Percentiles rank a stretch among this genome's conserved stretches.
Evolutionary conservation across 805 yeast genomes (phyloP).

Genomic region (Cyberlindnera xishuangbannaensis): DNA sequence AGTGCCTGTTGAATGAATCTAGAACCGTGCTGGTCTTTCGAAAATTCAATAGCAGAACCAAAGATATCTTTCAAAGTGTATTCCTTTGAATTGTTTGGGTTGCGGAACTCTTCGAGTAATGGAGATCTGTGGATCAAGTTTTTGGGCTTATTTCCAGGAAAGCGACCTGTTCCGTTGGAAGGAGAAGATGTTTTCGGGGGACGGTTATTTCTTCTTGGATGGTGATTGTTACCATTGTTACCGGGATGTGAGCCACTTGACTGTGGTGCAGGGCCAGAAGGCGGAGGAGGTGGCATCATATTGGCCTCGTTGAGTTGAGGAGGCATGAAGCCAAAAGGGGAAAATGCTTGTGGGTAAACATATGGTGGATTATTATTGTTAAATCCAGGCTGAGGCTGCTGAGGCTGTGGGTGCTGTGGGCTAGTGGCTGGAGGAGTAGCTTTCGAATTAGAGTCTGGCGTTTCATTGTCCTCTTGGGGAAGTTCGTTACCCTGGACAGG

Average conservation of each 20-base stretch:
- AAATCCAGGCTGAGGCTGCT: slow-evolving; percentile 14
- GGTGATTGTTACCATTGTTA: too few relatives aligned
- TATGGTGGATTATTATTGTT: slow-evolving; percentile 16
- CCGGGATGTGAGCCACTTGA: too few relatives aligned
- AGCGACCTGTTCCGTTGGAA: slow-evolving; percentile 13
- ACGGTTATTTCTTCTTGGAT: slow-evolving; percentile 16
- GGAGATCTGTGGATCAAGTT: slow-evolving; percentile 68
- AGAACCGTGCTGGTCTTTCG: slow-evolving; percentile 96
- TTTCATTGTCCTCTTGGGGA: neutral
- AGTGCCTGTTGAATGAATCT: slow-evolving; percentile 91
- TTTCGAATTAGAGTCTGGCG: neutral
- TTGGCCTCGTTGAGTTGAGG: slow-evolving; percentile 5
- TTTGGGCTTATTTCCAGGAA: slow-evolving; percentile 18
- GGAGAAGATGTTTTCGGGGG: slow-evolving; percentile 23
- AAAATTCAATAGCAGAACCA: slow-evolving; percentile 86
- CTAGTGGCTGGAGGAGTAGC: neutral
- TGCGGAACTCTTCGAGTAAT: slow-evolving; percentile 77
- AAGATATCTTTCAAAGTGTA: slow-evolving; percentile 67
- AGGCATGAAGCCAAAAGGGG: slow-evolving; percentile 25
- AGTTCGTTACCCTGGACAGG: too few relatives aligned
- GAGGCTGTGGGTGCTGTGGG: slow-evolving; percentile 18
- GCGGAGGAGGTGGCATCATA: slow-evolving; percentile 8
- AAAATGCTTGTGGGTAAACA: slow-evolving; percentile 25
- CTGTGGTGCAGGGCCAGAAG: slow-evolving; percentile 1
- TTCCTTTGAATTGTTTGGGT: slow-evolving; percentile 47